A percentile compares a stretch with the other conserved stretches of the same genome.
Conservation (phyloP, 2,329 filamentous ascomycete species). For the Ophiognomonia clavigignenti-juglandacearum region DNA sequence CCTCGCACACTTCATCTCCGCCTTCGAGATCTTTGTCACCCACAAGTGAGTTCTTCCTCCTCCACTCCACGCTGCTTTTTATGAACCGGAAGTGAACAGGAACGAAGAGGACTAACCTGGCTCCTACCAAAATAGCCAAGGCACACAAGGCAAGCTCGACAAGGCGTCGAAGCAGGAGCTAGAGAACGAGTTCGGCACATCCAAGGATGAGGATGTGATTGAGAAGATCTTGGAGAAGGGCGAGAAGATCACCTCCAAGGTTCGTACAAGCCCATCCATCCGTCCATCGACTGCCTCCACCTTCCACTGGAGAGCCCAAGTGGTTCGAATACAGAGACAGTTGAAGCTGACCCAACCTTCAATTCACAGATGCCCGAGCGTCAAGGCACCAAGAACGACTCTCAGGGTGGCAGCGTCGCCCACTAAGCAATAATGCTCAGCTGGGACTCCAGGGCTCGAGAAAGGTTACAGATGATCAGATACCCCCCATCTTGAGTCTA, state of each 20-base stretch:
- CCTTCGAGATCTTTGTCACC: constrained; percentile 86
- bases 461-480: constrained; percentile 5
- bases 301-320: too few relatives aligned
- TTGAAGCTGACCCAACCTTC: constrained; percentile 11
- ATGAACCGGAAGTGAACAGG: background rate
- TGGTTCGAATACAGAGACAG: too few relatives aligned
- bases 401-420: constrained; percentile 35
- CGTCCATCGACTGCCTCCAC: background rate
- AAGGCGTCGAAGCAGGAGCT: constrained; percentile 68
- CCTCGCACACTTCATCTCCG: constrained; percentile 76
- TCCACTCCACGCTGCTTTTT: background rate
- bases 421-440: constrained; percentile 34
- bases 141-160: constrained; percentile 75
- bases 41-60: constrained; percentile 64
- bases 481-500: constrained; percentile 14
- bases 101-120: background rate
- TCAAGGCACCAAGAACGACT: constrained; percentile 49
- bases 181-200: constrained; percentile 83
- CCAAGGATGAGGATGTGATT: constrained; percentile 74
- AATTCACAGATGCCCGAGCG: constrained; percentile 44
- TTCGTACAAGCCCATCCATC: constrained; percentile 24
- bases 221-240: constrained; percentile 77
- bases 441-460: background rate
- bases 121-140: constrained; percentile 74
- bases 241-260: constrained; percentile 56